phyloP scores from a whole-genome alignment of 2,329 filamentous ascomycete species.

The Zalaria sp. region DNA sequence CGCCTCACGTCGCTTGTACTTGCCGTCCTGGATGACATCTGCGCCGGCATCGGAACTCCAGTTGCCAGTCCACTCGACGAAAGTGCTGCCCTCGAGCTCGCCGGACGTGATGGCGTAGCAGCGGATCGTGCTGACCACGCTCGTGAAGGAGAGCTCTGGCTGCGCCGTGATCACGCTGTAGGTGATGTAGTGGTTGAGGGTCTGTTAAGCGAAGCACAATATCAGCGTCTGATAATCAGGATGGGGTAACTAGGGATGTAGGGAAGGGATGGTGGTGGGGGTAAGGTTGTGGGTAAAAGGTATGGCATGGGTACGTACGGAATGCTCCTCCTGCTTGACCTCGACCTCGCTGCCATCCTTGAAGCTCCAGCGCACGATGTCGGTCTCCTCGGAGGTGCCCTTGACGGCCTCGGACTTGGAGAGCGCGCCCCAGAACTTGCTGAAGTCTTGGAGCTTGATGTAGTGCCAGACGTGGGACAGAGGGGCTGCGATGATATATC shows the following conservation, averaged over 20 bases:
- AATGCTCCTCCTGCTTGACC: constrained; percentile 66
- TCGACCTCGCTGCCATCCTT: constrained; percentile 54
- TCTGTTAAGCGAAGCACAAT: constrained; percentile 22
- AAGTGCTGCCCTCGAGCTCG: constrained; percentile 48
- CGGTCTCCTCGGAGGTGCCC: constrained; percentile 46
- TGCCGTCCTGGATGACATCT: constrained; percentile 62
- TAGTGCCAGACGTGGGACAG: constrained; percentile 57
- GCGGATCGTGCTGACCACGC: constrained; percentile 52
- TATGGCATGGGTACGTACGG: constrained; percentile 28
- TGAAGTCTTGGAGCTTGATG: constrained; percentile 59
- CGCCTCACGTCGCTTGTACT: constrained; percentile 62
- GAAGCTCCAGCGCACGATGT: constrained; percentile 57
- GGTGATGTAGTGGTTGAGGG: constrained; percentile 61
- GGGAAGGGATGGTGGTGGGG: no score
- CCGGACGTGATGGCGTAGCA: constrained; percentile 53
- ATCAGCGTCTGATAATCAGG: no score
- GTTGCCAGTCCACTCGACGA: constrained; percentile 54
- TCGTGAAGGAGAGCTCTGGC: constrained; percentile 52
- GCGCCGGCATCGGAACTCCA: constrained; percentile 59
- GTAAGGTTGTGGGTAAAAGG: no score
- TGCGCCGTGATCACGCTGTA: constrained; percentile 56
- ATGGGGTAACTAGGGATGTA: no score
- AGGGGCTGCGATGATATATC: constrained; percentile 37
- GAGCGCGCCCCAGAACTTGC: constrained; percentile 52
- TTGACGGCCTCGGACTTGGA: constrained; percentile 49